Conservation (phyloP, 1,284 basidiomycete genomes). For the Trametes versicolor region DNA sequence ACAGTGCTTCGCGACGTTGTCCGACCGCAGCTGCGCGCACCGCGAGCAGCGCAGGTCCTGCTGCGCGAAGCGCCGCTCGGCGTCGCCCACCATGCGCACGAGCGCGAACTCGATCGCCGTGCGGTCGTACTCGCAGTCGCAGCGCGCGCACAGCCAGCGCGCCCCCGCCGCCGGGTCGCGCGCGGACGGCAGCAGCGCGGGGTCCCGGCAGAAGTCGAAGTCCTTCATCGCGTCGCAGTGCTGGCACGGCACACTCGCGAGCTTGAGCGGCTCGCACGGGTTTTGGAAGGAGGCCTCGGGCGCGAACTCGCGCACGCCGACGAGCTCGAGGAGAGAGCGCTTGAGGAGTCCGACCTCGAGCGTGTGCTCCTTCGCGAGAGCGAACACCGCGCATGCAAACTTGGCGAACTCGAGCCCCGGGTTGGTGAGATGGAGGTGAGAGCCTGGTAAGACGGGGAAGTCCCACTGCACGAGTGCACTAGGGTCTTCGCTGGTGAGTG, state of each 20-base stretch:
- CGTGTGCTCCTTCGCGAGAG: constrained; percentile 79
- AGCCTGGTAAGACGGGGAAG: constrained; percentile 92
- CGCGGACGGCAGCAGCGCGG: constrained; percentile 78
- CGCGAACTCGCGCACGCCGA: constrained; percentile 91
- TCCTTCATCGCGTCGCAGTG: constrained; percentile 92
- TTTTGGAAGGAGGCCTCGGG: constrained; percentile 87
- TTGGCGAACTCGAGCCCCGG: constrained; percentile 94
- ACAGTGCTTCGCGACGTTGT: constrained; percentile 89
- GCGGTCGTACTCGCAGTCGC: constrained; percentile 91
- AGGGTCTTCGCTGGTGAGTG: constrained; percentile 63
- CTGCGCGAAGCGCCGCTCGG: constrained; percentile 84
- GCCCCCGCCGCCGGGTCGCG: constrained; percentile 49
- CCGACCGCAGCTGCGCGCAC: constrained; percentile 89
- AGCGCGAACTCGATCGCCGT: constrained; percentile 87
- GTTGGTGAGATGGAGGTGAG: constrained; percentile 79
- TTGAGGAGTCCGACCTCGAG: constrained; percentile 92
- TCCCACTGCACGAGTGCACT: constrained; percentile 63
- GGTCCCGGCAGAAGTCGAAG: constrained; percentile 96
- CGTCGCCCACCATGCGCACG: constrained; percentile 77
- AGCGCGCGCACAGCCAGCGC: constrained; percentile 75
- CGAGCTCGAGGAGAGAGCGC: constrained; percentile 90
- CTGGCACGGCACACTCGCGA: constrained; percentile 90
- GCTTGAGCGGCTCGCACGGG: constrained; percentile 91
- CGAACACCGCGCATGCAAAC: constrained; percentile 85
- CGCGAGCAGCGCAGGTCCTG: constrained; percentile 91